Evolutionary conservation across 257 asterid genomes (phyloP), one percentile per base, ranked within the genome.

Genomic region (Echium plantagineum): DNA sequence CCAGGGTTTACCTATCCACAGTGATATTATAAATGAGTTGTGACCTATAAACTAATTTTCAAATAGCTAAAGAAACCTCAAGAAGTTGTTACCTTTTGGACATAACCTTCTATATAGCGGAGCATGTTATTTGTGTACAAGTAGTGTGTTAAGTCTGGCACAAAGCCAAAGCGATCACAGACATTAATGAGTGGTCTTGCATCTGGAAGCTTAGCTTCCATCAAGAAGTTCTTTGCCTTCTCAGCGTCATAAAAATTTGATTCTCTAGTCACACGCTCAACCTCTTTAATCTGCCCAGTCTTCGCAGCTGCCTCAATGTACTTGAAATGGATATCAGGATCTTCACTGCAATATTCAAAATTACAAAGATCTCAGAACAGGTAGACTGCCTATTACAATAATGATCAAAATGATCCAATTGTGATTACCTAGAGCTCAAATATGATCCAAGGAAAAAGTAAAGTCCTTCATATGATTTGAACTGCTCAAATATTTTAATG

Each of bases 201-300:
- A 85, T 93, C 99, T 5, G 99, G 99, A 58, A 93, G 97, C 72
- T 93, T 89, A 54, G 97, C 94, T 73, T 89, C 99, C 99, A 89
- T 93, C 74, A 93, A 70, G 79, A 93, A 93, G 81, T 86, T 93
- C 74, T 89, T 93, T 0, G 99, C 85, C 82, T 89, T 93, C 63
- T 89, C 99, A 32, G 99, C 78, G 64, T 93, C 94, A 72, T 89
- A 93, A 78, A 89, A 93, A 68, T 89, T 85, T 46, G 99, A 93
- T 77, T 93, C 99, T 73, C 99, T 85, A 1, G 99, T 93, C 18
- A 89, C 99, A 52, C 99, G 97, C 83, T 93, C 99, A 32, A 93
- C 99, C 75, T 93, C 99, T 82, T 93, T 93, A 52, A 93, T 93
- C 75, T 93, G 99, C 57, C 99, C 99, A 19, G 99, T 93, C 81